Evolutionary conservation across 495 filamentous ascomycete species (phyloP).

Genomic region (Neohortaea acidophila): DNA sequence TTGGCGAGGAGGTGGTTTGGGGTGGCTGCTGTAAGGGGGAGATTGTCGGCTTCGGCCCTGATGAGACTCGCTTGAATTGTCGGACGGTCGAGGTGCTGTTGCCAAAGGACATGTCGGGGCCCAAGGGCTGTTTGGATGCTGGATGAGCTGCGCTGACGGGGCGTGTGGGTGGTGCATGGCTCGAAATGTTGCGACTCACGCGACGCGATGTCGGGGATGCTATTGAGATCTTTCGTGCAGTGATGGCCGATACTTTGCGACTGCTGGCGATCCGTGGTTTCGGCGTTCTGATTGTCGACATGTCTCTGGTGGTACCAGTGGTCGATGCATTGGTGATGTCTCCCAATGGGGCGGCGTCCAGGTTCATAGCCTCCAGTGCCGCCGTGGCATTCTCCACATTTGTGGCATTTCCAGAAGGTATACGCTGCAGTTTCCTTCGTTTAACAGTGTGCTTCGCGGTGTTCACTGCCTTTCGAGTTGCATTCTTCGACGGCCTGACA

Average conservation of each 20-base stretch:
- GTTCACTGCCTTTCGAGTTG: slow-evolving; percentile 11
- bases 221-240: slow-evolving; percentile 12
- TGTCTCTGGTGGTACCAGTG: slow-evolving; percentile 25
- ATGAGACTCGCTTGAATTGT: slow-evolving; percentile 74
- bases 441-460: slow-evolving; percentile 31
- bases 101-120: slow-evolving; percentile 74
- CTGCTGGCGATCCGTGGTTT: slow-evolving; percentile 20
- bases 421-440: slow-evolving; percentile 33
- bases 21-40: slow-evolving; percentile 11
- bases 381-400: slow-evolving; percentile 13
- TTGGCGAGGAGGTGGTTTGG: slow-evolving; percentile 23
- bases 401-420: slow-evolving; percentile 18
- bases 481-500: slow-evolving; percentile 42
- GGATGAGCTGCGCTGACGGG: slow-evolving; percentile 8
- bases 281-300: slow-evolving; percentile 23
- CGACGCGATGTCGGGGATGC: slow-evolving; percentile 28
- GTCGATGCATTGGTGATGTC: slow-evolving; percentile 16
- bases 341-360: slow-evolving; percentile 33
- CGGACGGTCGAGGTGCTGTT: slow-evolving; percentile 80
- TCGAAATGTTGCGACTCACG: slow-evolving; percentile 22
- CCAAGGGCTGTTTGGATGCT: slow-evolving; percentile 50
- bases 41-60: slow-evolving; percentile 34
- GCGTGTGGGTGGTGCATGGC: slow-evolving; percentile 13
- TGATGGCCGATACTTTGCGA: slow-evolving; percentile 21
- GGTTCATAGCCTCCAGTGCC: slow-evolving; percentile 40